These are phyloP conservation scores for Sporisorium exsertum DNA, from an alignment of 1,284 basidiomycete genomes.

Conservation along the genomic window DNA sequence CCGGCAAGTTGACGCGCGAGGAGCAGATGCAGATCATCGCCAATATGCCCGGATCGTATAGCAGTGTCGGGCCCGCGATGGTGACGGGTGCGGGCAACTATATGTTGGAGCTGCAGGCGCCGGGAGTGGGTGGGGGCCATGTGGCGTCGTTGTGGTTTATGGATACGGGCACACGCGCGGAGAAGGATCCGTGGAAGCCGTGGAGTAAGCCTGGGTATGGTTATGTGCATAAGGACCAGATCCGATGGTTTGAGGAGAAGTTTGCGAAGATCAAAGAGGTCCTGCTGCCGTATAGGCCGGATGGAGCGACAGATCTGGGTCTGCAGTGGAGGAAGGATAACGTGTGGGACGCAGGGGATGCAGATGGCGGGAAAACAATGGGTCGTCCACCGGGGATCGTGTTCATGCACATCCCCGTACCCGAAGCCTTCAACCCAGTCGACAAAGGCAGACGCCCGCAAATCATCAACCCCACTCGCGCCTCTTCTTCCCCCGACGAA, in stretches of 20 bases:
- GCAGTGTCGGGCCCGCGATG: constrained; percentile 81
- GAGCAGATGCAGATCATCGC: constrained; percentile 78
- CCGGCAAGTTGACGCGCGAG: constrained; percentile 48
- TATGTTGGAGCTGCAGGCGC: constrained; percentile 33
- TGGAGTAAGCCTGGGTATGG: constrained; percentile 57
- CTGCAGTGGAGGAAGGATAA: constrained; percentile 21
- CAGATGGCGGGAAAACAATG: constrained; percentile 22
- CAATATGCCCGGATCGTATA: constrained; percentile 84
- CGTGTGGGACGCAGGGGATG: constrained; percentile 34
- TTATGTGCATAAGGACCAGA: constrained; percentile 59
- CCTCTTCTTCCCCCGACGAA: constrained; percentile 1
- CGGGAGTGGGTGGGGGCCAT: constrained; percentile 75
- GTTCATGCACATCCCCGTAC: constrained; percentile 67
- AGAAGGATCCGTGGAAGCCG: constrained; percentile 43
- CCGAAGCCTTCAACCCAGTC: constrained; percentile 57
- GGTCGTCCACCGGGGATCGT: constrained; percentile 56
- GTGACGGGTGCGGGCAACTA: constrained; percentile 71
- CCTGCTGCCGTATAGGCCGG: constrained; percentile 51
- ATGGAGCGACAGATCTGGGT: constrained; percentile 45
- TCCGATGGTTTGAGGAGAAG: constrained; percentile 55
- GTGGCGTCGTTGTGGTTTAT: constrained; percentile 91
- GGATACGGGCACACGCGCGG: constrained; percentile 78
- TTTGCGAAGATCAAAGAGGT: constrained; percentile 22
- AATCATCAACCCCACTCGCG: constrained; percentile 8
- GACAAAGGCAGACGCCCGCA: constrained; percentile 4